Base-by-base conservation (phyloP, 2,329 filamentous ascomycete genomes). In the Fusarium scirpi region DNA sequence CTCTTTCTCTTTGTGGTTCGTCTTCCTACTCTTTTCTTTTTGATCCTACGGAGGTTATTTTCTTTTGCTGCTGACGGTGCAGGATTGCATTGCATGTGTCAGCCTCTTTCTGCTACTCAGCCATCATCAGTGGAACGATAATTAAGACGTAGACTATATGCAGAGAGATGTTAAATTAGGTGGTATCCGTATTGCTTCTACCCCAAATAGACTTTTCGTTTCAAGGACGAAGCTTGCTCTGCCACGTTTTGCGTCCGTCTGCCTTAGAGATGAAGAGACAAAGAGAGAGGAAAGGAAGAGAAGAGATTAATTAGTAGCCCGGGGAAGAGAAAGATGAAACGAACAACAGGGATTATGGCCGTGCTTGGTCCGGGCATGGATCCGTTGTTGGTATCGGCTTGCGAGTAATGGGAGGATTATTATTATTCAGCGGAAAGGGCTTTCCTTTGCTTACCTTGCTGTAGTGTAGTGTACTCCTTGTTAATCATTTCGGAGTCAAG, bases 251-350 rank as follows among this genome's bases (percentile, higher is more conserved):
- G 49, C 10, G n/a, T 53, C 49, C 10, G 49, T 53, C 49, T 53
- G 49, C 49, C 55, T 49, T 63, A 40, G 61, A 56, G 53, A 60
- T 24, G 40, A 34, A 30, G 34, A 9, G 15, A 34, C 15, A 16
- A 5, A 34, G 32, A 34, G 53, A 32, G 53, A 32, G 43, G 13
- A 53, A 43, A 41, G 38, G 41, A 29, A 24, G 24, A 13, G 13
- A 27, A 24, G 27, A n/a, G 34, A 43, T 27, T 53, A 13, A 53
- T 22, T 22, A 43, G 34, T n/a, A 53, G 49, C 49, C 34, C 49
- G 24, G 52, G 52, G 46, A 65, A 69, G 49, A 58, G 24, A 43
- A 53, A 49, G 40, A 41, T 70, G 68, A 70, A 70, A 70, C 68
- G 27, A 60, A 69, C 29, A 44, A 64, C 59, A 53, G 40, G 68